phyloP scores from a whole-genome alignment of 1,139 yeast species.

The Trichomonascaceae sp. region DNA sequence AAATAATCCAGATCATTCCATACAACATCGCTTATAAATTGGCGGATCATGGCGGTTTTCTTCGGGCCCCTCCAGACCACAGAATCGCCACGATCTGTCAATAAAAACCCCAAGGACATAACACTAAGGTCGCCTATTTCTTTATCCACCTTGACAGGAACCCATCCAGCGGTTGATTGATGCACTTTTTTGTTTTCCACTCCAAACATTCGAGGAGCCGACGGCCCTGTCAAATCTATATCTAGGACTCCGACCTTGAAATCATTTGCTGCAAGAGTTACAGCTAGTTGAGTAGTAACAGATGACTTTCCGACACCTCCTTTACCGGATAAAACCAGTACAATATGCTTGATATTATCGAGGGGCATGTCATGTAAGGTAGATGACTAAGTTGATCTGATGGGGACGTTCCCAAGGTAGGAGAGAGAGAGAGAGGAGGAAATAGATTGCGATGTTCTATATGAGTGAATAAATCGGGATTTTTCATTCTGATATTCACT shows the following conservation, averaged over 20 bases:
- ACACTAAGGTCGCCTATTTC: constrained; percentile 38
- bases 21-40: constrained; percentile 79
- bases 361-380: constrained; percentile 2
- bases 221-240: constrained; percentile 95
- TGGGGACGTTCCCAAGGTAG: neutral
- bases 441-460: too few species aligned
- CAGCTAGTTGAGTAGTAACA: constrained; percentile 87
- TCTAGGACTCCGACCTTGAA: constrained; percentile 86
- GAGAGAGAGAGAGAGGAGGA: neutral
- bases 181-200: constrained; percentile 72
- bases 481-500: too few species aligned
- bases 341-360: constrained; percentile 62
- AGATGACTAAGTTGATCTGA: neutral
- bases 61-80: constrained; percentile 99
- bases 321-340: constrained; percentile 81
- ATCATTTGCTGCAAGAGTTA: constrained; percentile 65
- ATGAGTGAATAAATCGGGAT: too few species aligned
- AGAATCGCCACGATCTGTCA: constrained; percentile 77
- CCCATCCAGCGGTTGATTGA: constrained; percentile 84
- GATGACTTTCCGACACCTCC: constrained; percentile 99
- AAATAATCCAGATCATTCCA: constrained; percentile 85
- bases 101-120: constrained; percentile 87
- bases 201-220: constrained; percentile 94
- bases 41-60: constrained; percentile 95
- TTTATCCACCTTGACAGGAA: constrained; percentile 59